Conservation (phyloP, 495 filamentous ascomycete genomes). For the Aspergillus haitiensis region DNA sequence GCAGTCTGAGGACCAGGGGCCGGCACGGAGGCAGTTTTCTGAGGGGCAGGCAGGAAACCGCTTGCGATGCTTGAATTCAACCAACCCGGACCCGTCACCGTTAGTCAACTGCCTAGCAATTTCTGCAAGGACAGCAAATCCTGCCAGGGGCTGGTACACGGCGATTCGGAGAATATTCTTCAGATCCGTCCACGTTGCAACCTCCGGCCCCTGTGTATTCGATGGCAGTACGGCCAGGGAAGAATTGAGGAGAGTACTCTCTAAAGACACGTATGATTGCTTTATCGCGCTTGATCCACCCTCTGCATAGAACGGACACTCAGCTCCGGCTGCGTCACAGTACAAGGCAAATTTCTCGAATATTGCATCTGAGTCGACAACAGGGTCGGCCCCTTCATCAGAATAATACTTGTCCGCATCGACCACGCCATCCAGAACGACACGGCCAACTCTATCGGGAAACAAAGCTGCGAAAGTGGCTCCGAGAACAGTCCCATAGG, state of each 20-base stretch:
- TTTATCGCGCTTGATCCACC: slow-evolving; percentile 43
- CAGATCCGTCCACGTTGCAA: slow-evolving; percentile 47
- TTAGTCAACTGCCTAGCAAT: slow-evolving; percentile 53
- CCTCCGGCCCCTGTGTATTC: slow-evolving; percentile 38
- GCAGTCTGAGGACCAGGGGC: slow-evolving; percentile 44
- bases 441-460: slow-evolving; percentile 50
- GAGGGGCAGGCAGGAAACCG: slow-evolving; percentile 42
- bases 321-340: slow-evolving; percentile 46
- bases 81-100: slow-evolving; percentile 55
- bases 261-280: slow-evolving; percentile 38
- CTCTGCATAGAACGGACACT: slow-evolving; percentile 45
- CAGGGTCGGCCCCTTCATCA: slow-evolving; percentile 41
- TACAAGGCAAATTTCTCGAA: slow-evolving; percentile 48
- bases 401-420: slow-evolving; percentile 50
- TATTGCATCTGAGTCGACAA: slow-evolving; percentile 52
- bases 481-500: slow-evolving; percentile 68
- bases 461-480: slow-evolving; percentile 56
- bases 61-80: slow-evolving; percentile 43
- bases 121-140: slow-evolving; percentile 57
- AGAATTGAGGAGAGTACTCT: slow-evolving; percentile 40
- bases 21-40: slow-evolving; percentile 33
- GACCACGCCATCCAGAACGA: slow-evolving; percentile 56
- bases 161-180: slow-evolving; percentile 33
- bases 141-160: slow-evolving; percentile 58
- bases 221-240: slow-evolving; percentile 48